Base-by-base conservation (phyloP, 169 alveolate genomes). In the Besnoitia besnoiti region DNA sequence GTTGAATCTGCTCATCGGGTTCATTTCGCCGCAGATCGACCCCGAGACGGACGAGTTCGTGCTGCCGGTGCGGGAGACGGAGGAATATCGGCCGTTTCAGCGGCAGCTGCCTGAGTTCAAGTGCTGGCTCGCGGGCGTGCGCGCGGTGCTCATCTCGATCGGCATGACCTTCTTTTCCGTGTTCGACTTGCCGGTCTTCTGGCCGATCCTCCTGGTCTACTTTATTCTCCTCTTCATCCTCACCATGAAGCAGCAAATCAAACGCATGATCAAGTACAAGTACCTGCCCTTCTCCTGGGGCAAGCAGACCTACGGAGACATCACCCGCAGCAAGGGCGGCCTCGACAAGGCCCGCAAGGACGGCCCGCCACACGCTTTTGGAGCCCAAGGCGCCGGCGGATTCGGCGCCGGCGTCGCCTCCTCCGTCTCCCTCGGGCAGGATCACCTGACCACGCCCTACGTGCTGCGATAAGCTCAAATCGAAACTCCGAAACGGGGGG, bases 161-260 rank as follows among this genome's bases (percentile, higher is more conserved):
- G 27, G 85, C 30, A 62, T 95, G 94, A 96, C 97, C 61, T 93
- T 87, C 84, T 95, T 93, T 89, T 92, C 95, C 59, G 73, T 95
- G 77, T 95, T 96, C 91, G 97, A 97, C 87, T 47, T 97, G 79
- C 98, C 98, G 7, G 98, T 97, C 35, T 97, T 96, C 94, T 97
- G 98, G 98, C 98, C 98, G 37, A 94, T 97, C 87, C 96, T 96
- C 33, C 95, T 97, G 40, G 73, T 97, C 50, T 97, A 97, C 90
- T 97, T 97, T 95, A 85, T 97, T 19, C 92, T 97, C 50, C 95
- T 97, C 51, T 96, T 97, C 85, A 46, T 96, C n/a, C 91, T 96
- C 39, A 96, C 98, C 0, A 97, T 97, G 98, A 97, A 96, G 94
- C 96, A 96, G 93, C 98, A 97, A 90, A 96, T 97, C 67, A 85